Conservation (phyloP, 306 rosid species). For the Trifolium subterraneum region DNA sequence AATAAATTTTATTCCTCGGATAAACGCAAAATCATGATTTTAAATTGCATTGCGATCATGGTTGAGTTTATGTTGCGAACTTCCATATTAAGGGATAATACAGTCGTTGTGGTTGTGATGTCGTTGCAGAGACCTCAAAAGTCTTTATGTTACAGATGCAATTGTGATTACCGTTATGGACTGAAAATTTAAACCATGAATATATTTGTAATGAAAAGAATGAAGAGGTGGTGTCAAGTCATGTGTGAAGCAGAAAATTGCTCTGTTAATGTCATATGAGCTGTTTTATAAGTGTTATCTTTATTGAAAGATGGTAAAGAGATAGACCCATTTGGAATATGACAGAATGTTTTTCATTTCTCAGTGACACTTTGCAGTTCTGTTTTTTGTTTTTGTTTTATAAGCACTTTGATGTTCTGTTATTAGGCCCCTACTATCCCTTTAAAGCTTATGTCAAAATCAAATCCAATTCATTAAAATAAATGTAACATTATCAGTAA, state of each 20-base stretch:
- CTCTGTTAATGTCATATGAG: slow-evolving; percentile 41
- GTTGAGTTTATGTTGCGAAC: too few species aligned
- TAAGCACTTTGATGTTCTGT: slow-evolving; percentile 18
- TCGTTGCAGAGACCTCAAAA: neutral
- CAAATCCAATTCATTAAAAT: slow-evolving; percentile 34
- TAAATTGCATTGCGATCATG: too few species aligned
- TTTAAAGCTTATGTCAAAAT: slow-evolving; percentile 43
- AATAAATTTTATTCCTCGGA: slow-evolving; percentile 43
- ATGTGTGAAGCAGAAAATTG: slow-evolving; percentile 54
- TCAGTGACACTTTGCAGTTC: slow-evolving; percentile 51
- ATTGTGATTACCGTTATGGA: neutral
- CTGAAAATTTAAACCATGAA: neutral
- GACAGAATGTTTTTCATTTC: slow-evolving; percentile 47
- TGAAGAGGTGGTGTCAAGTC: slow-evolving; percentile 66
- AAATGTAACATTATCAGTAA: slow-evolving; percentile 17
- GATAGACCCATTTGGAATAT: slow-evolving; percentile 60
- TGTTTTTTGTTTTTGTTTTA: neutral
- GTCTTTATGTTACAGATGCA: neutral
- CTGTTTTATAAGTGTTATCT: slow-evolving; percentile 54
- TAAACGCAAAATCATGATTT: slow-evolving; percentile 36
- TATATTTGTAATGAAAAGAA: slow-evolving; percentile 43
- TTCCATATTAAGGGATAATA: neutral
- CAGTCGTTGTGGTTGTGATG: neutral
- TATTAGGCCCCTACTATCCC: slow-evolving; percentile 44
- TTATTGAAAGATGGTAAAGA: slow-evolving; percentile 72